These are phyloP conservation scores for Silene coronaria DNA, from an alignment of 179 eudicot species.

Conservation along the genomic window DNA sequence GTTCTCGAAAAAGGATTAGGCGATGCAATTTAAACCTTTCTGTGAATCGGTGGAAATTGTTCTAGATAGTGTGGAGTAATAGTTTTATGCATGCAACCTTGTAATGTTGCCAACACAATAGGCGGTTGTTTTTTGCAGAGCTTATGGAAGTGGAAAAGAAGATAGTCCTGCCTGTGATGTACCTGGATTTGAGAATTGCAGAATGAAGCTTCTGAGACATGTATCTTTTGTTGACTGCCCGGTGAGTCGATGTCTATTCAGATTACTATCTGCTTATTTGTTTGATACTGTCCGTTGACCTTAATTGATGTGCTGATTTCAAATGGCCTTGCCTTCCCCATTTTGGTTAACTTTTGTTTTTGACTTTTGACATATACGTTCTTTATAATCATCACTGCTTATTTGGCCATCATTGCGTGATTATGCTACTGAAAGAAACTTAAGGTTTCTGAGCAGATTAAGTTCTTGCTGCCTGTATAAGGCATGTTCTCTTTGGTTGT, in stretches of 20 bases:
- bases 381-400: no score
- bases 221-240: slow-evolving; percentile 98
- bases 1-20: not conserved
- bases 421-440: not conserved
- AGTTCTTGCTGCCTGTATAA: not conserved
- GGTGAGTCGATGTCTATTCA: slow-evolving; percentile 33
- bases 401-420: not conserved
- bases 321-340: not conserved
- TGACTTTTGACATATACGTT: not conserved
- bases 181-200: slow-evolving; percentile 81
- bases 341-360: not conserved
- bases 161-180: slow-evolving; percentile 89
- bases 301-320: not conserved
- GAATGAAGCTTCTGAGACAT: slow-evolving; percentile 86
- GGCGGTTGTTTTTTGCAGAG: slow-evolving; percentile 41
- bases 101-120: not conserved
- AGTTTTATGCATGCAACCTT: not conserved
- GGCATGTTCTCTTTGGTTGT: not conserved
- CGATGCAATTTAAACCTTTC: not conserved
- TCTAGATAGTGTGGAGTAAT: not conserved
- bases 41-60: not conserved
- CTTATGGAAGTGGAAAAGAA: slow-evolving; percentile 98
- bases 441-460: not conserved
- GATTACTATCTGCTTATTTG: not conserved
- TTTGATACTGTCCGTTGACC: not conserved